These are phyloP conservation scores for Penicillium thymicola DNA, from an alignment of 2,329 filamentous ascomycete genomes.

Conservation along the genomic window DNA sequence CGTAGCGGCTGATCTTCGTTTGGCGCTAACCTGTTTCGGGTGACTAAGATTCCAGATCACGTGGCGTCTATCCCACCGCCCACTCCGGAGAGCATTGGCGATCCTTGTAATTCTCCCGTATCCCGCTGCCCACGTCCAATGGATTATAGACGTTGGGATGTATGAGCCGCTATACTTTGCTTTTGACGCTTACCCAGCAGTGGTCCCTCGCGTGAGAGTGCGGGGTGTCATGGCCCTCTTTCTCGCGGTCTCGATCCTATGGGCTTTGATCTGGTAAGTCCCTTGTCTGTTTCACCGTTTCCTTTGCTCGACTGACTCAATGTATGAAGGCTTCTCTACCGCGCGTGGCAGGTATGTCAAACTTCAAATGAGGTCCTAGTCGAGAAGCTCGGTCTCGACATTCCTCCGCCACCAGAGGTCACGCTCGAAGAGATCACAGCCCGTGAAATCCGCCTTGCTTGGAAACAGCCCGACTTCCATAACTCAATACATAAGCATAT, in stretches of 20 bases:
- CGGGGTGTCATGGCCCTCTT: constrained; percentile 51
- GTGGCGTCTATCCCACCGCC: constrained; percentile 1
- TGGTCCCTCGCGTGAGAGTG: constrained; percentile 46
- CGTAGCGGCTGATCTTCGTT: constrained; percentile 20
- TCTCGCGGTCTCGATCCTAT: constrained; percentile 47
- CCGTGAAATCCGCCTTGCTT: constrained; percentile 84
- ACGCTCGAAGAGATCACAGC: constrained; percentile 85
- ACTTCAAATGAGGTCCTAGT: constrained; percentile 91
- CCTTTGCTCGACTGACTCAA: constrained; percentile 1
- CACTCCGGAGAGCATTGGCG: constrained; percentile 4
- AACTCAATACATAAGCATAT: constrained; percentile 78
- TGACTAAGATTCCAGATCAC: neutral
- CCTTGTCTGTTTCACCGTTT: neutral
- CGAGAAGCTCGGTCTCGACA: constrained; percentile 86
- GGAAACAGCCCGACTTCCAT: constrained; percentile 70
- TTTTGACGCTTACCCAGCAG: constrained; percentile 46
- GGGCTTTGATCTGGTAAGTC: constrained; percentile 49
- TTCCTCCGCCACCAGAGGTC: constrained; percentile 83
- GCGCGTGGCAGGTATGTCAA: constrained; percentile 82
- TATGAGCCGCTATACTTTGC: constrained; percentile 47
- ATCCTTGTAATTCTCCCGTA: constrained; percentile 2
- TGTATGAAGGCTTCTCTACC: constrained; percentile 68
- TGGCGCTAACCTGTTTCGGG: constrained; percentile 8
- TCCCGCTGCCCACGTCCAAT: constrained; percentile 28
- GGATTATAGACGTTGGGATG: constrained; percentile 42